phyloP scores from a whole-genome alignment of 257 asterid species.

The Cynanchum wilfordii region DNA sequence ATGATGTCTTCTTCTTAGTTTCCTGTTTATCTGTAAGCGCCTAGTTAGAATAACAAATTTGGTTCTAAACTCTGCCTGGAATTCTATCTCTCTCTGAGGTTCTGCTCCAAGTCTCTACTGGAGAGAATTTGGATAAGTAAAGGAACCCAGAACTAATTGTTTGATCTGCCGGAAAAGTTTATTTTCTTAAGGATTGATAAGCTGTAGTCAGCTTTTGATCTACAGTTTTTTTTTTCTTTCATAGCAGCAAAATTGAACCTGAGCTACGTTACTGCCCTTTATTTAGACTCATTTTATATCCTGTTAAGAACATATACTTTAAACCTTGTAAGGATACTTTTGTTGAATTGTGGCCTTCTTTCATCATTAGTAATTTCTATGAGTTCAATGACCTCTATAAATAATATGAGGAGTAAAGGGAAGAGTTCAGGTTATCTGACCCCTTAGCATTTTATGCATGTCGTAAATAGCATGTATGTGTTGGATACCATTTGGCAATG shows the following conservation, averaged over 20 bases:
- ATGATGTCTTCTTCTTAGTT: not conserved
- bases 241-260: not conserved
- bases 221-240: not conserved
- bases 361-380: not conserved
- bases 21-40: not conserved
- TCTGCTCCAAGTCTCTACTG: not conserved
- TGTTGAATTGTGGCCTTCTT: not conserved
- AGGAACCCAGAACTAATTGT: not conserved
- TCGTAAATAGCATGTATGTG: not conserved
- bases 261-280: not conserved
- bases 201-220: not conserved
- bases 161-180: not conserved
- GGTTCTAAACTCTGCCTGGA: not conserved
- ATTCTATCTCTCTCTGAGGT: not conserved
- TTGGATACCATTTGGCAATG: not conserved
- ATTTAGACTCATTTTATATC: not conserved
- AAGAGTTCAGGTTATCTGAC: not conserved
- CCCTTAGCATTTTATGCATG: not conserved
- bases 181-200: not conserved
- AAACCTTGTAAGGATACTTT: not conserved
- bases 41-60: not conserved
- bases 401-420: not conserved
- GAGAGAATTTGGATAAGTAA: not conserved
- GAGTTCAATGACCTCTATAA: not conserved
- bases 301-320: not conserved